Evolutionary conservation across 202 grass and related monocot genomes (phyloP).

Genomic region (Thinopyrum obtusiflorum): DNA sequence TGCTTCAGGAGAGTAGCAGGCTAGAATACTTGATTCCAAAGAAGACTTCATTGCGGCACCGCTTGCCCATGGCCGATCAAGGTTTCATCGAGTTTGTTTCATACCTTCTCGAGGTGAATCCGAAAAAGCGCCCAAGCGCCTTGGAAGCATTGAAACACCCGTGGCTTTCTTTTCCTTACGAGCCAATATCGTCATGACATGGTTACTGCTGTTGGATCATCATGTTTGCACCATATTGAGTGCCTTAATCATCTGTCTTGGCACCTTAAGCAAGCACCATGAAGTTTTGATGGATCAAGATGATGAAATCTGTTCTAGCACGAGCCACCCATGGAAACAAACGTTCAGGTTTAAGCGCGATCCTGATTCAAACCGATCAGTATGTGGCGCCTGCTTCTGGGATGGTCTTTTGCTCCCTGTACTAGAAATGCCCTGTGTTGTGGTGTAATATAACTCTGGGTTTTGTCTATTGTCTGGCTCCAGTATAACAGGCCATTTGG

Average conservation of each 20-base stretch:
- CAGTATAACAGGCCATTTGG: conserved; percentile 44
- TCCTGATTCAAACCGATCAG: background rate
- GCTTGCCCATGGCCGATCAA: conserved; percentile 94
- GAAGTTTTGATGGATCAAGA: conserved; percentile 51
- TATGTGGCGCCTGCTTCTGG: conserved; percentile 3
- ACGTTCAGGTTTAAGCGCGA: background rate
- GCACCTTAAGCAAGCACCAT: conserved; percentile 22
- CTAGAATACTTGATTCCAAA: conserved; percentile 96
- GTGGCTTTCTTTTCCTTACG: conserved; percentile 97
- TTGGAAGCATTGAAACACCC: conserved; percentile 88
- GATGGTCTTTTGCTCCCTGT: conserved; percentile 23
- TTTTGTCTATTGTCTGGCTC: conserved; percentile 35
- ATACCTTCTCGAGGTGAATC: conserved; percentile 88
- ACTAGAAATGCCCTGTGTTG: conserved; percentile 20
- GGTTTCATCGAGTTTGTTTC: conserved; percentile 92
- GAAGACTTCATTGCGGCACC: conserved; percentile 84
- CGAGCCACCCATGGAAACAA: conserved; percentile 12
- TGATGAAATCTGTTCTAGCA: conserved; percentile 16
- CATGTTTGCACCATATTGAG: background rate
- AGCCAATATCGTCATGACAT: conserved; percentile 96
- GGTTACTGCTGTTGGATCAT: conserved; percentile 18
- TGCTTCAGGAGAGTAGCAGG: conserved; percentile 78
- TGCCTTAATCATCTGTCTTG: conserved; percentile 32
- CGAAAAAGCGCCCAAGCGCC: conserved; percentile 87
- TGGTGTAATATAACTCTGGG: conserved; percentile 51